Evolutionary conservation across 78 protist genomes (phyloP), one percentile per base, ranked within the genome.

Genomic region (Parvularia atlantis): DNA sequence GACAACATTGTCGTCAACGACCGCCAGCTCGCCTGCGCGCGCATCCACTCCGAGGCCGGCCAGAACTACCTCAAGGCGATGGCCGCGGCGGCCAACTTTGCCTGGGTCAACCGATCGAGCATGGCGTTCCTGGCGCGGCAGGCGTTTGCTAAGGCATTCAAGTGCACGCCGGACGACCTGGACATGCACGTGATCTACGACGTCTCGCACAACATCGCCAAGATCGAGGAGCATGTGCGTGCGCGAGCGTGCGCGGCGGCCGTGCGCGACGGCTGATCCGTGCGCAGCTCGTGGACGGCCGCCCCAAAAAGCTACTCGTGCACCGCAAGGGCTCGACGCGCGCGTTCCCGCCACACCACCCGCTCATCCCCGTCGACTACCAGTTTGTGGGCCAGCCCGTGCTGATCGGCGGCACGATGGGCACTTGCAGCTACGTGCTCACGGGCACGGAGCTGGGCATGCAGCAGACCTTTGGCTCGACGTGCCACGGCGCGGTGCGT

Each of bases 301-400:
- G 65, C 66, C 56, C 81, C 31, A 63, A 60, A 63, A 69, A 50
- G 63, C 76, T 91, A 0, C 83, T 95, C 16, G 97, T 95, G 5
- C 98, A 95, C 69, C 81, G 98, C 37, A 95, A 95, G 81, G 97
- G 91, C 28, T 48, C 97, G 13, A 94, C 98, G 35, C 77, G 98
- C 1, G 98, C 98, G 4, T 87, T 94, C 59, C 91, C 94, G 16
- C 97, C 97, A 19, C 85, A 89, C 30, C 98, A 95, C 48, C 97
- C 97, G 6, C 76, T 91, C 33, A 84, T 95, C 40, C 98, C 98
- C 0, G 93, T 88, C 0, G 89, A 85, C 74, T 93, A 91, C 72
- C 75, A 74, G 36, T 48, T 69, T 71, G 64, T 59, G 24, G 92
- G 92, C 19, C 98, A 95, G 77, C 98, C 98, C 0, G 95, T 95